These are phyloP conservation scores for Selaginella moellendorffii DNA, from an alignment of 75 land plant species.

Conservation along the genomic window DNA sequence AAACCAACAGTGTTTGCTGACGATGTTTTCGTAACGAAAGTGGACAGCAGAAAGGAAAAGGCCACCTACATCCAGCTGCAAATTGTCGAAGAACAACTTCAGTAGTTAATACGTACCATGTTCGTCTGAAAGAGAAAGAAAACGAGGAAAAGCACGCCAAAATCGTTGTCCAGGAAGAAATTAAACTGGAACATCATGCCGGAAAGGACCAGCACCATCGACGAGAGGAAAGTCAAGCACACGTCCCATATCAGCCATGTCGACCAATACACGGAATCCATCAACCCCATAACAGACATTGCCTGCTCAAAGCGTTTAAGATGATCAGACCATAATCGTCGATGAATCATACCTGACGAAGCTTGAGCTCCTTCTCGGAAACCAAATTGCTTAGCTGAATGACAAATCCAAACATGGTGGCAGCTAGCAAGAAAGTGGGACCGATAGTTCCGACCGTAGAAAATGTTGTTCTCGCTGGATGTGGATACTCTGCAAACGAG, in stretches of 20 bases:
- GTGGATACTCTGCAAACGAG: conserved; percentile 73
- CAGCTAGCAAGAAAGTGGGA: conserved; percentile 80
- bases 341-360: no score
- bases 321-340: no score
- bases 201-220: conserved; percentile 67
- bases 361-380: conserved; percentile 75
- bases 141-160: conserved; percentile 61
- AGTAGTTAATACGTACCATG: conserved; percentile 43
- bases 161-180: conserved; percentile 73
- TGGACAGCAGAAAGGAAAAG: conserved; percentile 78
- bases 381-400: conserved; percentile 67
- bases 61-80: conserved; percentile 39
- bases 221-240: conserved; percentile 36
- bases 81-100: no score
- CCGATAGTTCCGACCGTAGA: conserved; percentile 47
- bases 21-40: conserved; percentile 80
- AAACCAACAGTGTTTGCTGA: conserved; percentile 78
- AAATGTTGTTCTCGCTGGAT: conserved; percentile 50
- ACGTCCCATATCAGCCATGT: conserved; percentile 92
- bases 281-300: conserved; percentile 90
- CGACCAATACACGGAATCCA: conserved; percentile 87
- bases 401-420: conserved; percentile 92
- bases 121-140: conserved; percentile 89
- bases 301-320: conserved; percentile 30
- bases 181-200: conserved; percentile 96